Conservation (phyloP, 768 basidiomycete species). For the Lactifluus piperatus region DNA sequence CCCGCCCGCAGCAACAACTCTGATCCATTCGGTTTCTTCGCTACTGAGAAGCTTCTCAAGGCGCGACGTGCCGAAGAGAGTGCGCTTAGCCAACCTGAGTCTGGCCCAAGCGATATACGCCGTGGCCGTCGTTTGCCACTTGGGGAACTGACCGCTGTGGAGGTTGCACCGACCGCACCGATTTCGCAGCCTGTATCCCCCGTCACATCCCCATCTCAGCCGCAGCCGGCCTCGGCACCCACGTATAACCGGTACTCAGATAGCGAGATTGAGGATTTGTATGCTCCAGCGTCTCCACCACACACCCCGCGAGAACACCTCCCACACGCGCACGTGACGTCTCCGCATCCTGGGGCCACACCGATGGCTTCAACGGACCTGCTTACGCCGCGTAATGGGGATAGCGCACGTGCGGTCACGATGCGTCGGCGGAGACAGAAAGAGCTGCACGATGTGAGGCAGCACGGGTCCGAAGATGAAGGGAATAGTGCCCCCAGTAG, state of each 20-base stretch:
- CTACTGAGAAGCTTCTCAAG: constrained; percentile 18
- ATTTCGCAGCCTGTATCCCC: background rate
- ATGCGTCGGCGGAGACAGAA: constrained; percentile 18
- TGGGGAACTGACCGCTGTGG: constrained; percentile 4
- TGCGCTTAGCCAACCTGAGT: background rate
- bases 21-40: constrained; percentile 20
- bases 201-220: background rate
- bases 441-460: constrained; percentile 7
- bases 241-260: constrained; percentile 16
- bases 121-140: constrained; percentile 12
- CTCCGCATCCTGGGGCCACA: constrained; percentile 1
- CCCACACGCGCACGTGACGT: background rate
- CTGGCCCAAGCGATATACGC: constrained; percentile 5
- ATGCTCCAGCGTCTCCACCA: constrained; percentile 14
- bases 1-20: constrained; percentile 10
- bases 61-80: constrained; percentile 7
- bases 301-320: constrained; percentile 11
- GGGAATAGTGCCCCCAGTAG: constrained; percentile 13
- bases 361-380: background rate
- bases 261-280: constrained; percentile 20
- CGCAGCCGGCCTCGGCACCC: background rate
- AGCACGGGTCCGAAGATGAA: constrained; percentile 8
- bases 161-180: background rate
- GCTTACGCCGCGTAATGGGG: constrained; percentile 15
- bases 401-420: constrained; percentile 16